Evolutionary conservation across 2,329 filamentous ascomycete species (phyloP).

Genomic region (Colletotrichum sp.): DNA sequence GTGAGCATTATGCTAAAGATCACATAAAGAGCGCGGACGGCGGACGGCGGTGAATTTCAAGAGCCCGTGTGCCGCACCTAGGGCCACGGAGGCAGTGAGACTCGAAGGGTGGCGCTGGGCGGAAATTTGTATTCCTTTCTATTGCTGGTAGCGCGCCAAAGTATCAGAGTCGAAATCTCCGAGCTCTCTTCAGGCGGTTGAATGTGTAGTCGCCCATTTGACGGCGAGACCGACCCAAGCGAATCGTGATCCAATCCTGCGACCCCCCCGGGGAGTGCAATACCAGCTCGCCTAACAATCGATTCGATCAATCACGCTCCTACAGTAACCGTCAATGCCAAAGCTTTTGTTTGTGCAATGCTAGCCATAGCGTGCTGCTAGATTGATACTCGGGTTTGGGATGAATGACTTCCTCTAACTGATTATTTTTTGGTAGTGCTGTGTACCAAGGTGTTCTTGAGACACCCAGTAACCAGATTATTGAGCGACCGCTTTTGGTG

Average conservation of each 20-base stretch:
- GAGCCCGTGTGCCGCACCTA: background rate
- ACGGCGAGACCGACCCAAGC: background rate
- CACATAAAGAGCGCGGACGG: background rate
- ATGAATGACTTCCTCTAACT: background rate
- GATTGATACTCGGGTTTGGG: background rate
- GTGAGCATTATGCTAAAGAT: background rate
- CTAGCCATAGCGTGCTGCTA: background rate
- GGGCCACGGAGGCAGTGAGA: background rate
- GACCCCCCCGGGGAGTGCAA: too few relatives aligned
- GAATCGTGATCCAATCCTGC: background rate
- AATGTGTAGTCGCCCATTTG: fast-evolving
- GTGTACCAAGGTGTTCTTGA: background rate
- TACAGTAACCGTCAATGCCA: background rate
- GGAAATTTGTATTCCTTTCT: background rate
- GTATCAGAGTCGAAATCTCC: background rate
- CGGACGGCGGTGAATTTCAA: background rate
- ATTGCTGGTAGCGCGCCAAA: background rate
- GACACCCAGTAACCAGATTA: background rate
- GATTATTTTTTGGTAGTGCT: background rate
- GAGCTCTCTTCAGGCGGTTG: background rate
- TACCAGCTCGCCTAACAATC: too few relatives aligned
- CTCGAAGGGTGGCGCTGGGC: background rate
- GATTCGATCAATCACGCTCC: too few relatives aligned
- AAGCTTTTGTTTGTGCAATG: background rate
- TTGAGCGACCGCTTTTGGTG: background rate